These are phyloP conservation scores for Penicillium sp. DNA, from an alignment of 2,329 filamentous ascomycete genomes.

Conservation along the genomic window DNA sequence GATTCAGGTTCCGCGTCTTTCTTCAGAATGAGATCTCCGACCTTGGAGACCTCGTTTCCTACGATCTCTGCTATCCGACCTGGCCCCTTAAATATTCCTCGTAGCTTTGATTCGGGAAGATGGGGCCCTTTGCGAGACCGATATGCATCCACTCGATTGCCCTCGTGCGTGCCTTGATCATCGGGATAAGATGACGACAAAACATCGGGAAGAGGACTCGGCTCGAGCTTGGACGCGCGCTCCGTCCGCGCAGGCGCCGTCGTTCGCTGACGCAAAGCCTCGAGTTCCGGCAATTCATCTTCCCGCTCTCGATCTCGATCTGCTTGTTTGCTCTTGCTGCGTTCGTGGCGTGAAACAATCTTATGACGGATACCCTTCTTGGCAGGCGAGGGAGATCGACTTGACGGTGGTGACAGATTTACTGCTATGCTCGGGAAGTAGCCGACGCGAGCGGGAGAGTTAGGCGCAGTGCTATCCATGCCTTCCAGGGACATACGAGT, in stretches of 20 bases:
- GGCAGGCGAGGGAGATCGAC: conserved; percentile 61
- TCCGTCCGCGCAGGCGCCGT: conserved; percentile 15
- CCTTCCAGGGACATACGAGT: conserved; percentile 42
- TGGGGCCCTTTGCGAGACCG: conserved; percentile 26
- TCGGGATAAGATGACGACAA: conserved; percentile 24
- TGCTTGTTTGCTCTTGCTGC: conserved; percentile 37
- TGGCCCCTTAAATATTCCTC: conserved; percentile 71
- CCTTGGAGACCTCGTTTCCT: conserved; percentile 60
- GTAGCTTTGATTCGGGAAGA: conserved; percentile 57
- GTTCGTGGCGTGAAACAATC: conserved; percentile 38
- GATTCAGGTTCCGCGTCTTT: conserved; percentile 50
- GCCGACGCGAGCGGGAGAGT: conserved; percentile 36
- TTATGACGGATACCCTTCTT: conserved; percentile 53
- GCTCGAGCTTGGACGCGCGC: conserved; percentile 21
- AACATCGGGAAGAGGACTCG: conserved; percentile 27
- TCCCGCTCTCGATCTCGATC: conserved; percentile 25
- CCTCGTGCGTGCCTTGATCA: conserved; percentile 17
- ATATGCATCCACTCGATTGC: conserved; percentile 24
- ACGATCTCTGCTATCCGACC: conserved; percentile 71
- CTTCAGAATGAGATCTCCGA: conserved; percentile 60
- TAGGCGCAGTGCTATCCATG: conserved; percentile 44
- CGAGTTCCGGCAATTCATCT: conserved; percentile 20
- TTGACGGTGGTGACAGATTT: conserved; percentile 62
- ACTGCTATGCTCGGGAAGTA: conserved; percentile 59
- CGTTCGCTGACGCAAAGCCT: conserved; percentile 15